These are phyloP conservation scores for Endocladia muricata DNA, from an alignment of 31 red algal genomes.

Conservation along the genomic window DNA sequence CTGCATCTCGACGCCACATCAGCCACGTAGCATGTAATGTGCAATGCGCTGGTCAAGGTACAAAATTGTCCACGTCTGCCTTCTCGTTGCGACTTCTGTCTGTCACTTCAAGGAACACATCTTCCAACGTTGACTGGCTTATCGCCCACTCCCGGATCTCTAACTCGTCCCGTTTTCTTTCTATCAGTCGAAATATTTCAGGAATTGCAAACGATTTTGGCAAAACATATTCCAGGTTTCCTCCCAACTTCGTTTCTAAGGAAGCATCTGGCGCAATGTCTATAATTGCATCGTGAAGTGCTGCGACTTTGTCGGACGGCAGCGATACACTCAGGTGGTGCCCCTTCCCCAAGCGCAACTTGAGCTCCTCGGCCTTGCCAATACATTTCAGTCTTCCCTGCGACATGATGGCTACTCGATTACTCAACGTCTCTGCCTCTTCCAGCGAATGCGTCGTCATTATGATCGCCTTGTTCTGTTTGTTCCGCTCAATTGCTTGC, in stretches of 20 bases:
- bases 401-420: conserved; percentile 79
- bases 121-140: conserved; percentile 75
- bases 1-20: too few relatives aligned
- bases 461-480: conserved; percentile 64
- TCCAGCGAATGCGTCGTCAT: conserved; percentile 95
- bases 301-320: conserved; percentile 18
- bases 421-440: conserved; percentile 81
- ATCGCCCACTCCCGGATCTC: conserved; percentile 81
- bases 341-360: conserved; percentile 72
- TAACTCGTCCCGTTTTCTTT: conserved; percentile 19
- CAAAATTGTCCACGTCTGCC: too few relatives aligned
- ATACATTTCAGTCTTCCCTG: conserved; percentile 60
- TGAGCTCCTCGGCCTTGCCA: conserved; percentile 74
- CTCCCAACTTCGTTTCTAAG: conserved; percentile 52
- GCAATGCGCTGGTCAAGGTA: too few relatives aligned
- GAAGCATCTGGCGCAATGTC: conserved; percentile 36
- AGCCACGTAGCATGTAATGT: too few relatives aligned
- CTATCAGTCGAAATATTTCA: conserved; percentile 66
- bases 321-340: conserved; percentile 70
- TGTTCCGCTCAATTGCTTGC: conserved; percentile 58
- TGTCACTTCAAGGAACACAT: conserved; percentile 82
- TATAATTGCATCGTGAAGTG: conserved; percentile 40
- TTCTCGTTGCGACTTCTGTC: background rate
- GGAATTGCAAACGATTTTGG: conserved; percentile 61
- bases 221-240: conserved; percentile 68